Base-by-base conservation (phyloP, 106 monocot genomes). In the Narthecium ossifragum region DNA sequence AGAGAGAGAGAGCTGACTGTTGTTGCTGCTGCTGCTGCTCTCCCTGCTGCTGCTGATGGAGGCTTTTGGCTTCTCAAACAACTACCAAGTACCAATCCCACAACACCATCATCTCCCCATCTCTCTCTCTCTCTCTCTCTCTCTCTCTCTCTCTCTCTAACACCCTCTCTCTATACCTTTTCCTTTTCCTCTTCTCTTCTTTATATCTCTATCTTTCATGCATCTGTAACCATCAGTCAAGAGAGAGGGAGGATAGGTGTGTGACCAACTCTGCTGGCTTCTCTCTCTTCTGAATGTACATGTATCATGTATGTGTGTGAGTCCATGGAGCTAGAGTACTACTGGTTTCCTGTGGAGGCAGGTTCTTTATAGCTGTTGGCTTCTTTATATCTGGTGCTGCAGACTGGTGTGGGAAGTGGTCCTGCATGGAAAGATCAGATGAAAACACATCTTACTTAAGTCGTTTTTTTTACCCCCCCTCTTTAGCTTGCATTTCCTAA, bases 351-450 rank as follows among this genome's bases (percentile, higher is more conserved):
- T 11, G 8, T 15, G 27, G 53, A 38, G 38, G 58, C 25, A 50
- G 65, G 33, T 48, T 71, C 70, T 81, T 66, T 75, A 71, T 66
- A 67, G 70, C 57, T 71, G 75, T 66, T 75, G 74, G 61, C 53
- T 70, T 69, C 80, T 80, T 75, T 71, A 80, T 39, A 59, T 69
- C 68, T 78, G 73, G 29, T 47, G 69, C 41, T 66, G 43, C 43
- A 43, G 36, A 37, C 36, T 37, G 43, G 39, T 13, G 43, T 43
- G 14, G 43, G 14, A 43, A 43, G 43, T 43, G n/a, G n/a, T n/a
- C n/a, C n/a, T n/a, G n/a, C n/a, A n/a, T n/a, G n/a, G n/a, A n/a
- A n/a, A n/a, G n/a, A n/a, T n/a, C n/a, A n/a, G n/a, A n/a, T n/a
- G n/a, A n/a, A n/a, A n/a, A n/a, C n/a, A n/a, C n/a, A n/a, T n/a